phyloP scores from a whole-genome alignment of 2,329 filamentous ascomycete species.

The Alternaria sp. region DNA sequence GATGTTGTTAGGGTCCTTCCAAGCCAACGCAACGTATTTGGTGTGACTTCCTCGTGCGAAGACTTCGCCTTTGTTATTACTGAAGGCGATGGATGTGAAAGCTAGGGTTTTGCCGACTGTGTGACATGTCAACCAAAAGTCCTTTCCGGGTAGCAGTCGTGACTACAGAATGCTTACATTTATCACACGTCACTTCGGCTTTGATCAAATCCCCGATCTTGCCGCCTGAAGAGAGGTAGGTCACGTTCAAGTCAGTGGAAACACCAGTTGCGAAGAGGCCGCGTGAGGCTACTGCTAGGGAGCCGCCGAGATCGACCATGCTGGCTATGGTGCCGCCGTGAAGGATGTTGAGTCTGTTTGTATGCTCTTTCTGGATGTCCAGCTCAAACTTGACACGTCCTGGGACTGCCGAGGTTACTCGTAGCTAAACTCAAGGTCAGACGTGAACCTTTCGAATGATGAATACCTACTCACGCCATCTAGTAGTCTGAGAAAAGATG shows the following conservation, averaged over 20 bases:
- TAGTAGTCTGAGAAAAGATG: conserved; percentile 45
- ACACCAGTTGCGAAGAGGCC: conserved; percentile 73
- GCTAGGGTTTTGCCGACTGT: conserved; percentile 72
- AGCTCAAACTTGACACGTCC: conserved; percentile 80
- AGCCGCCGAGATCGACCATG: conserved; percentile 74
- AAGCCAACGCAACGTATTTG: conserved; percentile 69
- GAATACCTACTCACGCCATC: conserved; percentile 49
- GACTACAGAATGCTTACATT: conserved; percentile 56
- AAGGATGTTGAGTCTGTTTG: conserved; percentile 80
- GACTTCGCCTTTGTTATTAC: conserved; percentile 66
- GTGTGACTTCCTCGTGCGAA: conserved; percentile 74
- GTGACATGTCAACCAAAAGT: background rate
- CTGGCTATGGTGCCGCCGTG: conserved; percentile 83
- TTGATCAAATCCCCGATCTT: conserved; percentile 68
- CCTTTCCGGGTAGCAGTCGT: too few species aligned
- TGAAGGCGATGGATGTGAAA: conserved; percentile 70
- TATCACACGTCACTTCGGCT: conserved; percentile 71
- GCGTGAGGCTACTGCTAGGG: conserved; percentile 70
- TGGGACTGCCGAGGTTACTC: conserved; percentile 69
- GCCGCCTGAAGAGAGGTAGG: conserved; percentile 70
- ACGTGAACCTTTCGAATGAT: too few species aligned
- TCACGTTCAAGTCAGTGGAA: conserved; percentile 73
- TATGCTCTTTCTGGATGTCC: conserved; percentile 77
- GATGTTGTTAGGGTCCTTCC: conserved; percentile 70
- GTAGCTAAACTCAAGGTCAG: conserved; percentile 61